Conservation (phyloP, 2,329 filamentous ascomycete species). For the Monilinia fructicola region DNA sequence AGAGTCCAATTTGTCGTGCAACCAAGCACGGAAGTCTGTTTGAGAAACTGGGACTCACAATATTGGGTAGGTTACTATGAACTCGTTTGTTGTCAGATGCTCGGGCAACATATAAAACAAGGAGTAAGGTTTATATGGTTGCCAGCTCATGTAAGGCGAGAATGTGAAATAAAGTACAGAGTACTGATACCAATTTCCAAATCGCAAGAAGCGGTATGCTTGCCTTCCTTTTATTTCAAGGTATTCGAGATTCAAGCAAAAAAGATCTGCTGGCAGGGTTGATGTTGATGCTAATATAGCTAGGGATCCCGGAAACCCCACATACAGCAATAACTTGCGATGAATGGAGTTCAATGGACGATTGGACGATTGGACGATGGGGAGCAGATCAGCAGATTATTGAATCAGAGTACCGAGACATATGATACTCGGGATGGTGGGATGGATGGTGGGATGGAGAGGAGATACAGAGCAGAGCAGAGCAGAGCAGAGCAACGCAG, state of each 20-base stretch:
- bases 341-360: conserved; percentile 1
- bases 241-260: conserved; percentile 23
- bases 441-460: conserved; percentile 4
- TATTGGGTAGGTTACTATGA: conserved; percentile 12
- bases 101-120: conserved; percentile 19
- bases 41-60: conserved; percentile 19
- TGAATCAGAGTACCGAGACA: conserved; percentile 1
- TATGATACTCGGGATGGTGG: neutral
- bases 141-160: conserved; percentile 10
- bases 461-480: no score
- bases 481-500: neutral
- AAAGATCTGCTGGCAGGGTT: conserved; percentile 25
- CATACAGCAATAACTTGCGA: conserved; percentile 18
- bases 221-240: conserved; percentile 19
- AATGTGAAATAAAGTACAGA: conserved; percentile 11
- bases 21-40: conserved; percentile 10
- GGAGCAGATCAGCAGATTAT: conserved; percentile 14
- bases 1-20: conserved; percentile 9
- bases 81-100: conserved; percentile 16
- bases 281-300: conserved; percentile 20
- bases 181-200: neutral
- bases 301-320: conserved; percentile 16
- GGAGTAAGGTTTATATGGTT: conserved; percentile 23
- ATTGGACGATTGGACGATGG: conserved; percentile 10
- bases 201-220: conserved; percentile 21